phyloP scores from a whole-genome alignment of 2,329 filamentous ascomycete species.

The Aspergillus caelatus region DNA sequence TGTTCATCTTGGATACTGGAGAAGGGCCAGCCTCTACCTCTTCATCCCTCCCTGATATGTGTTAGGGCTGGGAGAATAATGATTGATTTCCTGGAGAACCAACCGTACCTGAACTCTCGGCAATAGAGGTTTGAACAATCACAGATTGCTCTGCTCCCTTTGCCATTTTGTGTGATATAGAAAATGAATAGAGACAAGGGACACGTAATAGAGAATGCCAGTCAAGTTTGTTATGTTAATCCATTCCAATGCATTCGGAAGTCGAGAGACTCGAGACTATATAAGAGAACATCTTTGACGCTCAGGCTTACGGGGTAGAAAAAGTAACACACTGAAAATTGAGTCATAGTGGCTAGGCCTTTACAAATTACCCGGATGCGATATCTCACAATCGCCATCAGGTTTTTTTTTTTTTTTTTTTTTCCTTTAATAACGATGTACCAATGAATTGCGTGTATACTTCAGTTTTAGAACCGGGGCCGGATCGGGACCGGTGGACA shows the following conservation, averaged over 20 bases:
- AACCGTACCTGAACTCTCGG: background rate
- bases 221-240: background rate
- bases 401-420: background rate
- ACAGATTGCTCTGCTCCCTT: background rate
- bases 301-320: background rate
- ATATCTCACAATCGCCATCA: slow-evolving; percentile 7
- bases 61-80: background rate
- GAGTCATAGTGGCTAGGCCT: slow-evolving; percentile 26
- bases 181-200: background rate
- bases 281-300: background rate
- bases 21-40: background rate
- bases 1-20: background rate
- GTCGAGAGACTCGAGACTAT: background rate
- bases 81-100: background rate
- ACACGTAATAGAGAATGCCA: background rate
- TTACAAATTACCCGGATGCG: slow-evolving; percentile 17
- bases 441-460: slow-evolving; percentile 7
- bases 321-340: slow-evolving; percentile 5
- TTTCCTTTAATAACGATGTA: background rate
- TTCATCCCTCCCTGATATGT: background rate
- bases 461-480: slow-evolving; percentile 10
- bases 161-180: background rate
- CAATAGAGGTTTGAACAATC: background rate
- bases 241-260: background rate
- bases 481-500: slow-evolving; percentile 26